A percentile compares a stretch with the other conserved stretches of the same genome.
phyloP scores from a whole-genome alignment of 2,329 filamentous ascomycete species.

The Calonectria crousiana region DNA sequence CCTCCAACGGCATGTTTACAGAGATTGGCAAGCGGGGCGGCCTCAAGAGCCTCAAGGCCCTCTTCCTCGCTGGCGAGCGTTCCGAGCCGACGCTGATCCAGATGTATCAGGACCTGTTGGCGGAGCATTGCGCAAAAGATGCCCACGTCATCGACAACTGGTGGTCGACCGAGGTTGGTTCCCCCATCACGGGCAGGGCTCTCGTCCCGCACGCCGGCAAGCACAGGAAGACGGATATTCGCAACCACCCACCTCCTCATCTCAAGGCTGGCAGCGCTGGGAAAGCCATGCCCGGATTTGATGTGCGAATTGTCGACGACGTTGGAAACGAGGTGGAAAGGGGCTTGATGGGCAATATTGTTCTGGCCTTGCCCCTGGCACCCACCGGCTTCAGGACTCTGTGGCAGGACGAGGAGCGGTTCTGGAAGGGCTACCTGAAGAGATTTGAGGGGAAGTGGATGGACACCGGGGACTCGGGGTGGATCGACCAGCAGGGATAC shows the following conservation, averaged over 20 bases:
- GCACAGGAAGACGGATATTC: constrained; percentile 59
- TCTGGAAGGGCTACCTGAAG: constrained; percentile 87
- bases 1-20: constrained; percentile 75
- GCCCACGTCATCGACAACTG: constrained; percentile 71
- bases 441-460: constrained; percentile 86
- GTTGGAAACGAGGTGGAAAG: constrained; percentile 76
- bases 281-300: constrained; percentile 92
- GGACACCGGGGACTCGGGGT: constrained; percentile 91
- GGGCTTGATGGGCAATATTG: constrained; percentile 91
- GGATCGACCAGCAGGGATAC: constrained; percentile 81
- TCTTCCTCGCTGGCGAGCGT: constrained; percentile 91
- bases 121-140: constrained; percentile 72
- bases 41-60: constrained; percentile 75
- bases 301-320: constrained; percentile 87
- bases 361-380: constrained; percentile 83
- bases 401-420: constrained; percentile 87
- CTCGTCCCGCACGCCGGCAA: constrained; percentile 69
- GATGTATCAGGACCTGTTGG: constrained; percentile 82
- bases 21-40: constrained; percentile 75
- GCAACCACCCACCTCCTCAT: constrained; percentile 57
- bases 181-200: constrained; percentile 69
- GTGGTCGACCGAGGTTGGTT: constrained; percentile 72
- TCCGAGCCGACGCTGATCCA: constrained; percentile 88
- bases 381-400: constrained; percentile 89
- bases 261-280: constrained; percentile 90